These are phyloP conservation scores for Leccinum arenicola DNA, from an alignment of 768 basidiomycete species.

Conservation along the genomic window DNA sequence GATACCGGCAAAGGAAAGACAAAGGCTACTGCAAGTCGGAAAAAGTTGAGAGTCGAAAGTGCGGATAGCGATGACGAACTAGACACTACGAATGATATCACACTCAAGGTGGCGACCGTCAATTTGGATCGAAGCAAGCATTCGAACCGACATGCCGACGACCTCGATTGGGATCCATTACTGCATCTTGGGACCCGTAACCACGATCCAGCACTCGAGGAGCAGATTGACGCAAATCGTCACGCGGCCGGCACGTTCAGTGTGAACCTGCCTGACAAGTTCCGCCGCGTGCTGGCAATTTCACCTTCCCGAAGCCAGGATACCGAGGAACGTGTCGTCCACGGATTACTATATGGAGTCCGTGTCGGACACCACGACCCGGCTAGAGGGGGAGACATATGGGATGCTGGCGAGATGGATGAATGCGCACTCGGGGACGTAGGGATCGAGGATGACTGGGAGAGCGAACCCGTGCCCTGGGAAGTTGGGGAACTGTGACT, in stretches of 20 bases:
- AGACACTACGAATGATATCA: slow-evolving; percentile 16
- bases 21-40: slow-evolving; percentile 38
- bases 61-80: slow-evolving; percentile 28
- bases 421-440: slow-evolving; percentile 38
- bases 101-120: slow-evolving; percentile 22
- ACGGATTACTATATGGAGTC: slow-evolving; percentile 57
- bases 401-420: slow-evolving; percentile 69
- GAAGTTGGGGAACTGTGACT: slow-evolving; percentile 69
- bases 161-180: slow-evolving; percentile 32
- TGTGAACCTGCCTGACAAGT: slow-evolving; percentile 62
- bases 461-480: slow-evolving; percentile 81
- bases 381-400: slow-evolving; percentile 66
- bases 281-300: slow-evolving; percentile 63
- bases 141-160: slow-evolving; percentile 8
- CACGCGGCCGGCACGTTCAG: slow-evolving; percentile 42
- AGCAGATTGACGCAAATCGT: slow-evolving; percentile 26
- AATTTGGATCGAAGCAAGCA: slow-evolving; percentile 12
- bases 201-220: slow-evolving; percentile 19
- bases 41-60: slow-evolving; percentile 47
- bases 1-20: slow-evolving; percentile 40
- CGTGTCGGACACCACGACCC: slow-evolving; percentile 58
- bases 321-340: slow-evolving; percentile 53
- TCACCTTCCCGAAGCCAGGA: slow-evolving; percentile 43
- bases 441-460: slow-evolving; percentile 66
- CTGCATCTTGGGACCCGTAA: slow-evolving; percentile 21